These are phyloP conservation scores for Irpex rosettiformis DNA, from an alignment of 1,284 basidiomycete genomes.

Conservation along the genomic window DNA sequence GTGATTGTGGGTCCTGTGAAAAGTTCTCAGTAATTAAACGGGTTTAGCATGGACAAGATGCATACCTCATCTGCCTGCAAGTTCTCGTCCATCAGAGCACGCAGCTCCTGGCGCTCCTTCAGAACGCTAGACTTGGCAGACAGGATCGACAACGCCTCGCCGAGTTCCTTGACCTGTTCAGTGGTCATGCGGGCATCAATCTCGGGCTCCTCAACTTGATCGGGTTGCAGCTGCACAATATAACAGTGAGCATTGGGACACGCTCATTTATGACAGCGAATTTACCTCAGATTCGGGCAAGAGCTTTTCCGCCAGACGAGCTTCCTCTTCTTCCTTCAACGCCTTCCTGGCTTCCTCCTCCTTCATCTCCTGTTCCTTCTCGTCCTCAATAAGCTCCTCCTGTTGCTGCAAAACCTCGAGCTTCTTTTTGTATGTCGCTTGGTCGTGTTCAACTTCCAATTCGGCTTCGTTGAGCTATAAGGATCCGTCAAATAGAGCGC, in stretches of 20 bases:
- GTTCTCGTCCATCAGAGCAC: slow-evolving; percentile 90
- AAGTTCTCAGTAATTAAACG: slow-evolving; percentile 4
- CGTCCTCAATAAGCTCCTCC: slow-evolving; percentile 98
- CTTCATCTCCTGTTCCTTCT: slow-evolving; percentile 96
- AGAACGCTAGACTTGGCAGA: slow-evolving; percentile 96
- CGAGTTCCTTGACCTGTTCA: slow-evolving; percentile 93
- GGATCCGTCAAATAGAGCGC: neutral
- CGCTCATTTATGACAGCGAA: neutral
- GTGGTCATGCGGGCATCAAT: slow-evolving; percentile 88
- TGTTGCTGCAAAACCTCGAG: slow-evolving; percentile 97
- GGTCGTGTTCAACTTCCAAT: slow-evolving; percentile 90
- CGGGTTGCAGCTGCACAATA: slow-evolving; percentile 40
- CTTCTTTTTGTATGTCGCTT: slow-evolving; percentile 96
- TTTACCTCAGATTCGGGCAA: slow-evolving; percentile 77
- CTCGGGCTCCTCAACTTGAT: slow-evolving; percentile 41
- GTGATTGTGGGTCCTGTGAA: slow-evolving; percentile 68
- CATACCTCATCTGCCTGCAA: slow-evolving; percentile 79
- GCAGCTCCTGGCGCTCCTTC: slow-evolving; percentile 92
- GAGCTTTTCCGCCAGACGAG: slow-evolving; percentile 70
- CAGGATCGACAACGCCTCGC: slow-evolving; percentile 88
- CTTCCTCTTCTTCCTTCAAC: slow-evolving; percentile 71
- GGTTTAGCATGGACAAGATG: slow-evolving; percentile 7
- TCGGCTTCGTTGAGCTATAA: slow-evolving; percentile 91
- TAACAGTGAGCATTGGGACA: slow-evolving; percentile 4
- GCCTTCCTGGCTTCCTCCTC: slow-evolving; percentile 89